phyloP scores from a whole-genome alignment of 148 eudicot genomes.

The Nepenthes gracilis region DNA sequence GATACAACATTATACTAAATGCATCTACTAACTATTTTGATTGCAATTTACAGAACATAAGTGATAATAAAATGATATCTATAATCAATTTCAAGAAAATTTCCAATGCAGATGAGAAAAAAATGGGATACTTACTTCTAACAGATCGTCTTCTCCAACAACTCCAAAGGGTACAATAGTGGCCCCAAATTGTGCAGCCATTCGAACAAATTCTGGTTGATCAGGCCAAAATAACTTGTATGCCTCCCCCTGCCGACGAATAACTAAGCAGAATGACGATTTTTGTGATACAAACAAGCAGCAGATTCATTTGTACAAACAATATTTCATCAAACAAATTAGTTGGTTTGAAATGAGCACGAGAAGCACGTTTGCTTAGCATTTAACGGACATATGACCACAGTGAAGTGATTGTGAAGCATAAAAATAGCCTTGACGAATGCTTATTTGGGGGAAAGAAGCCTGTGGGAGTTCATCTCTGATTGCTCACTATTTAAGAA shows the following conservation, averaged over 20 bases:
- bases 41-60: too few relatives aligned
- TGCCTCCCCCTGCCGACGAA: slow-evolving; percentile 56
- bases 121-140: slow-evolving; percentile 34
- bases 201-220: slow-evolving; percentile 86
- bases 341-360: too few relatives aligned
- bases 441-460: too few relatives aligned
- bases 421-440: too few relatives aligned
- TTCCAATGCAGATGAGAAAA: too few relatives aligned
- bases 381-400: too few relatives aligned
- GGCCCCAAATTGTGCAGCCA: slow-evolving; percentile 94
- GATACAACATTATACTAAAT: background rate
- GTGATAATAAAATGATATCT: too few relatives aligned
- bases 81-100: too few relatives aligned
- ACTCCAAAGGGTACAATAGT: slow-evolving; percentile 92
- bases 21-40: background rate
- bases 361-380: too few relatives aligned
- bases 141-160: slow-evolving; percentile 86
- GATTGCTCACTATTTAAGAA: too few relatives aligned
- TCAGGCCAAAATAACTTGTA: slow-evolving; percentile 91
- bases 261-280: background rate
- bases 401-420: too few relatives aligned
- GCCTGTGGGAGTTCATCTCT: too few relatives aligned
- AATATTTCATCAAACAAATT: background rate
- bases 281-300: background rate
- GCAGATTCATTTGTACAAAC: background rate